Base-by-base conservation (phyloP, 805 yeast species). In the Saccharomycopsis microspora region DNA sequence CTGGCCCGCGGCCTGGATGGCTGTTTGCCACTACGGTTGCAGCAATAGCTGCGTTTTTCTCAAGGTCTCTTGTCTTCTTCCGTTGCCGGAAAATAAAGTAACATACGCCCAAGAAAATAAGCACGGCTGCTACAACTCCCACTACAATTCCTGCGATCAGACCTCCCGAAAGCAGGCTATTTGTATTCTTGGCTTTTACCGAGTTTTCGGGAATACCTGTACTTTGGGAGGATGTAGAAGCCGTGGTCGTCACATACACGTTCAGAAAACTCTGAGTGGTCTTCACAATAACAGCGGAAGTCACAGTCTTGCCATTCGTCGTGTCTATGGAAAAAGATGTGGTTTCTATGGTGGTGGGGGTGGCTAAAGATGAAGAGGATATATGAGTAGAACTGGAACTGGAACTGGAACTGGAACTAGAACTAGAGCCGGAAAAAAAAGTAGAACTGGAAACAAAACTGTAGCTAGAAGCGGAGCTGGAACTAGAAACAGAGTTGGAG, bases 81-180 rank as follows among this genome's bases (percentile, higher is more conserved):
- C 55, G 51, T 28, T 50, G 55, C 47, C 54, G 46, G 49, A 48
- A 52, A 33, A 52, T 42, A 32, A 50, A 50, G 32, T 47, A 50
- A 9, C 49, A 35, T 11, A 52, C 53, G 7, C 48, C 48, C 4
- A 43, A 5, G 29, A 50, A 47, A 7, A 47, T 39, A 11, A n/a
- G 10, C 4, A 45, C 43, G 9, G 54, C 55, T 5, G 46, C 46
- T 11, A 50, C 49, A 3, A 42, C 51, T 5, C 55, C 55, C 8
- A 50, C 46, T 3, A 42, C 49, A 33, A 52, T 50, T 19, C 55
- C 55, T 19, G 55, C 55, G 34, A 50, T 47, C 5, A 45, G 49
- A 9, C 55, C 55, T 5, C 38, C 35, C 27, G 48, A 41, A 19
- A 51, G 33, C 4, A 19, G 8, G 32, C 11, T 9, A 30, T 32